Base-by-base conservation (phyloP, 805 yeast species). In the Lachancea lanzarotensis region DNA sequence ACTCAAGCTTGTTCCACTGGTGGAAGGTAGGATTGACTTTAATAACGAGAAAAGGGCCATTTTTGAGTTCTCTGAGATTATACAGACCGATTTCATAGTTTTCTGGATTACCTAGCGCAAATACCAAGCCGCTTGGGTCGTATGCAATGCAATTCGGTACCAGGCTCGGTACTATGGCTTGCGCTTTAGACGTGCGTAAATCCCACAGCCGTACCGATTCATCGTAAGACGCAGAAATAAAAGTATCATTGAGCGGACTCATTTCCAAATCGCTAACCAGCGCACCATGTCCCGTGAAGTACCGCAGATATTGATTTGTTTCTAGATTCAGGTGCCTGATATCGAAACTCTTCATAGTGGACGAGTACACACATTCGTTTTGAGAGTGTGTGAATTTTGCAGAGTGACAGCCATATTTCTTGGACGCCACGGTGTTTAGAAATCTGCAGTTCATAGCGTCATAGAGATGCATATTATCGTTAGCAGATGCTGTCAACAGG, bases 151-250 rank as follows among this genome's bases (percentile, higher is more conserved):
- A 63, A 3, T 74, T 65, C 9, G 85, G 80, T 12, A 73, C 70
- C 13, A 78, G 74, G 31, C 76, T 71, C 18, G 76, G 78, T 19
- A 81, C 57, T 3, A 74, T 65, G 0, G 95, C 93, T 46, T 77
- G 81, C 16, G 84, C 76, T 46, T 76, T 72, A 1, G 85, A 70
- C 0, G 83, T 71, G 52, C 91, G 70, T 20, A 84, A 61, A 65
- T 93, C 98, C 98, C 98, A 93, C 6, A 85, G 53, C 51, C 93
- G 77, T 1, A 89, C 84, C 0, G 95, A 79, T 43, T 82, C 75
- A 61, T 93, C 98, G 45, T 75, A 62, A 0, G 95, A 76, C 0
- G 90, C 73, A 35, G 85, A 79, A 9, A 85, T 54, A 57, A 85
- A 76, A 11, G 74, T 65, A 55, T 82, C 89, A 45, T 74, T 73